phyloP scores from a whole-genome alignment of 257 asterid genomes.

The Nicotiana noctiflora region DNA sequence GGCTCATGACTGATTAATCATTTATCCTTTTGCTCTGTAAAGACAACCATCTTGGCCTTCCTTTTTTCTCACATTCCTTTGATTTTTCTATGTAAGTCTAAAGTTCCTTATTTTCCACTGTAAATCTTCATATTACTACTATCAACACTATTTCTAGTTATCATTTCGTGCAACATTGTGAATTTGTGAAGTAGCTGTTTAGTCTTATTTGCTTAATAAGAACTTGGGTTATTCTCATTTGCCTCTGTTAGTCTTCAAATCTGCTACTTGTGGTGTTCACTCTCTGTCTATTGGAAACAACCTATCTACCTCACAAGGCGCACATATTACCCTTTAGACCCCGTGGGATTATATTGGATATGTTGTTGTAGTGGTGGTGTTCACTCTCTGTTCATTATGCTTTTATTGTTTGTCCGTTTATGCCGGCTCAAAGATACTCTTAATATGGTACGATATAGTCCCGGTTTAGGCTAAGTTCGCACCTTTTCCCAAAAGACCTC shows the following conservation, averaged over 20 bases:
- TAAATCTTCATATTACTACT: neutral
- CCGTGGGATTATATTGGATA: too few species aligned
- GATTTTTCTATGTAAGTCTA: neutral
- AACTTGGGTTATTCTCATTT: neutral
- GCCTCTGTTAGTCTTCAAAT: neutral
- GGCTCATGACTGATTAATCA: neutral
- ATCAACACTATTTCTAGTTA: neutral
- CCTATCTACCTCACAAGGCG: too few species aligned
- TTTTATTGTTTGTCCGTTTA: neutral
- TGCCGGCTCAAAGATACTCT: too few species aligned
- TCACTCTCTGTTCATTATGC: neutral
- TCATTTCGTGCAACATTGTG: neutral
- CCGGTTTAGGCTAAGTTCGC: too few species aligned
- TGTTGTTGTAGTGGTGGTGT: too few species aligned
- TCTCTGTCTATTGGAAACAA: neutral
- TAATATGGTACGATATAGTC: too few species aligned
- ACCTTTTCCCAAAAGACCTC: too few species aligned
- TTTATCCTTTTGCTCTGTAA: neutral
- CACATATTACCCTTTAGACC: too few species aligned
- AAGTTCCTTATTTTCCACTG: neutral
- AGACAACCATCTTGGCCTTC: too few species aligned
- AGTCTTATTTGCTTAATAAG: neutral
- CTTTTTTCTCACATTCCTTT: neutral
- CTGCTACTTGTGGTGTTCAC: neutral
- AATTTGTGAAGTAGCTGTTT: neutral